Evolutionary conservation across 2,329 filamentous ascomycete species (phyloP), one percentile per base, ranked within the genome.

Genomic region (Colletotrichum scovillei): DNA sequence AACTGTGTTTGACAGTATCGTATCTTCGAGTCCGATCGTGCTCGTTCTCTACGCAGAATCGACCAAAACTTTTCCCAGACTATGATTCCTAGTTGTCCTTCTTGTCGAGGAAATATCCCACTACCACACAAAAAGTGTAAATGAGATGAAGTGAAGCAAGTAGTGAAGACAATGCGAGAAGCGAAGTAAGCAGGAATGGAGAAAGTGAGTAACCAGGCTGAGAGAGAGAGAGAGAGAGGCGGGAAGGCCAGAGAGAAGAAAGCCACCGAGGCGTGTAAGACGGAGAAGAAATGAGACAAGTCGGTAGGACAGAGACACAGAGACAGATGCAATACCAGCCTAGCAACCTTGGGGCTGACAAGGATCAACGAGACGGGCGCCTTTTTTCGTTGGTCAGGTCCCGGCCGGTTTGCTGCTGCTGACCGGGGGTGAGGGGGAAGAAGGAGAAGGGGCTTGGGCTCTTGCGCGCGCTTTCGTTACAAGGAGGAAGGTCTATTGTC

Each of bases 301-400:
- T 16, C 24, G 53, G 35, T 22, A 32, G 22, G 12, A 35, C 14
- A 55, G 30, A 38, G n/a, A 38, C 32, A 32, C 32, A 32, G 62
- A 55, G 62, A 55, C n/a, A 28, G 38, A 42, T 19, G 14, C 38
- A 19, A 19, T 19, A 19, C 38, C 24, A 62, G 24, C 38, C 32
- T 35, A 35, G 32, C 9, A 49, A 24, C 28, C 32, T 24, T 26
- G 30, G 46, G 26, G 59, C 38, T 26, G 24, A 32, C 59, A 28
- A n/a, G 49, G 30, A 52, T 35, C 26, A 32, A 26, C 16, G n/a
- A 49, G 52, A 24, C 22, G 19, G 32, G 22, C 22, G 7, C 49
- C 5, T 64, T 22, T 35, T 70, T 57, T 59, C 60, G 70, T 73
- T 73, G 55, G 67, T 52, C 57, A 64, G 70, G 67, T 57, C 56